A percentile compares a stretch with the other conserved stretches of the same genome.
phyloP scores from a whole-genome alignment of 352 stramenopile genomes.

The Thalassiosira delicatula region DNA sequence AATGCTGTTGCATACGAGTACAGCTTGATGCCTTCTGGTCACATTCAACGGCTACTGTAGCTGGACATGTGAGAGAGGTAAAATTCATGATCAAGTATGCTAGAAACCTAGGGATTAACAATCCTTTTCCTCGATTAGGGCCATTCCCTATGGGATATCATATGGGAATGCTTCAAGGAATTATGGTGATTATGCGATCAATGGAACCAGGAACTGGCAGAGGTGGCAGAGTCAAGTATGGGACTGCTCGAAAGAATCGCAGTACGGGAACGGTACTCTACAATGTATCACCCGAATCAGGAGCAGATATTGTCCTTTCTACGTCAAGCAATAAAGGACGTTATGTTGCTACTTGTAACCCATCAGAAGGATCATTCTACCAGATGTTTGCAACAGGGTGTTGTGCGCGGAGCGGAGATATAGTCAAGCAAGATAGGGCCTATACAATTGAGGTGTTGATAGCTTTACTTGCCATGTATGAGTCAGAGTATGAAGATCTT shows the following conservation, averaged over 20 bases:
- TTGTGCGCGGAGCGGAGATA: conserved; percentile 25
- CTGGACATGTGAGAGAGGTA: conserved; percentile 11
- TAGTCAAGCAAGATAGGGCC: conserved; percentile 33
- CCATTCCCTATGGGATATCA: conserved; percentile 15
- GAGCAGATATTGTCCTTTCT: no score
- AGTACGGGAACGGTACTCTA: conserved; percentile 15
- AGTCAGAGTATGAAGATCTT: conserved; percentile 13
- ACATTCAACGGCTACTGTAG: conserved; percentile 8
- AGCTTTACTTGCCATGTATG: conserved; percentile 22
- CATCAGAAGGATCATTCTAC: conserved; percentile 9
- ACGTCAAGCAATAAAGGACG: background rate
- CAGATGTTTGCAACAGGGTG: background rate
- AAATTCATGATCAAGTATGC: conserved; percentile 3
- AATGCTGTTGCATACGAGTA: conserved; percentile 3
- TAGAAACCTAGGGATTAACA: background rate
- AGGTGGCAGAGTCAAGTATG: conserved; percentile 5
- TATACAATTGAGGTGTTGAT: conserved; percentile 42
- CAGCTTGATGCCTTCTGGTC: conserved; percentile 42
- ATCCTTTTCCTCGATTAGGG: conserved; percentile 1
- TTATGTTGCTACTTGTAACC: conserved; percentile 11
- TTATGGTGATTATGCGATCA: conserved; percentile 27
- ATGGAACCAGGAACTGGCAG: conserved; percentile 13
- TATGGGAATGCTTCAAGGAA: conserved; percentile 30
- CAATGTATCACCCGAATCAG: conserved; percentile 16
- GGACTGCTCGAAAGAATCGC: background rate